Conservation (phyloP, 306 rosid species). For the Acacia confusa region DNA sequence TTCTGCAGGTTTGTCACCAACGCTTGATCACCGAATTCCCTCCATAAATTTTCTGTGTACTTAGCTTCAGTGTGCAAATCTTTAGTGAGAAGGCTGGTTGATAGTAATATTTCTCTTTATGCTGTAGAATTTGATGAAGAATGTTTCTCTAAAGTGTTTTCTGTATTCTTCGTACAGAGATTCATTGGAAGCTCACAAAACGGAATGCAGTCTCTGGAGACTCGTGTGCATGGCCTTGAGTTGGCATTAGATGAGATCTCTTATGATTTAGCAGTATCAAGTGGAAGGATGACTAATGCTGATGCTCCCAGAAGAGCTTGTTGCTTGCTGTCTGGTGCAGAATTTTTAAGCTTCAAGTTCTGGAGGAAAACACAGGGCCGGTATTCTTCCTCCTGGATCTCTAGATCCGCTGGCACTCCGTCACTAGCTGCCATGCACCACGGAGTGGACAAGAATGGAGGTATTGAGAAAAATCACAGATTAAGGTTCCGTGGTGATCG, state of each 20-base stretch:
- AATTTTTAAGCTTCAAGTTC: conserved; percentile 73
- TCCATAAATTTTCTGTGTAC: background rate
- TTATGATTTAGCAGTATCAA: conserved; percentile 74
- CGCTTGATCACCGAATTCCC: conserved; percentile 4
- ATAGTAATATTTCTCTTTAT: background rate
- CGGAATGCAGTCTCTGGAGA: conserved; percentile 75
- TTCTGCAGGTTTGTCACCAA: conserved; percentile 72
- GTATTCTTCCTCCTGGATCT: conserved; percentile 39
- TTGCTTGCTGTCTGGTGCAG: conserved; percentile 70
- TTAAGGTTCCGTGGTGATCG: conserved; percentile 48
- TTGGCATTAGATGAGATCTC: conserved; percentile 80
- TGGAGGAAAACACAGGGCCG: conserved; percentile 65
- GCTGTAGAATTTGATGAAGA: background rate
- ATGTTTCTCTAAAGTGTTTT: background rate
- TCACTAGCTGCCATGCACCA: conserved; percentile 37
- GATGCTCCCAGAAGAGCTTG: conserved; percentile 46
- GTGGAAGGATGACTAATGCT: conserved; percentile 64
- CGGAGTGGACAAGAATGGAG: conserved; percentile 38
- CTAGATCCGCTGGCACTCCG: conserved; percentile 44
- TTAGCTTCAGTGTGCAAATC: background rate
- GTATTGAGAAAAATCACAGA: conserved; percentile 40
- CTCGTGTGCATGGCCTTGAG: conserved; percentile 82
- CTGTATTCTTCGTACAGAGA: conserved; percentile 39
- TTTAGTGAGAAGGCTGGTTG: background rate
- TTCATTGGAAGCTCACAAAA: conserved; percentile 87